These are phyloP conservation scores for Naganishia onofrii DNA, from an alignment of 768 basidiomycete genomes.

Conservation along the genomic window DNA sequence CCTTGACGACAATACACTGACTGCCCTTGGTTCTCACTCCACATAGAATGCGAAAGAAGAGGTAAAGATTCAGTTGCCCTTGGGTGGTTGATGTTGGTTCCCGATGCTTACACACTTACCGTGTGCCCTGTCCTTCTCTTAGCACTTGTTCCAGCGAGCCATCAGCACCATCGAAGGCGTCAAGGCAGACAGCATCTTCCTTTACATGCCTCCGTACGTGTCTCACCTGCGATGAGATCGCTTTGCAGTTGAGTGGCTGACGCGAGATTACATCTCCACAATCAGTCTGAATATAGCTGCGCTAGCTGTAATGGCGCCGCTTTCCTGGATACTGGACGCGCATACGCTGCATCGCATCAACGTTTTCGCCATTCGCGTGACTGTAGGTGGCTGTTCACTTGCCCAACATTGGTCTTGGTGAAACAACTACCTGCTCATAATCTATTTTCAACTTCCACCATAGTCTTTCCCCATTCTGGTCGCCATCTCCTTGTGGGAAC, in stretches of 20 bases:
- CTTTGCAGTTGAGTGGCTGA: neutral
- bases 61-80: conserved; percentile 47
- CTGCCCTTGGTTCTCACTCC: neutral
- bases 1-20: neutral
- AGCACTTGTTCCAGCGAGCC: conserved; percentile 84
- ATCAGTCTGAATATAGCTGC: conserved; percentile 56
- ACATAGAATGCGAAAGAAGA: conserved; percentile 63
- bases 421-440: neutral
- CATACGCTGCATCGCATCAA: conserved; percentile 77
- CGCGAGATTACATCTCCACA: conserved; percentile 54
- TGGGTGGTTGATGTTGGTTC: no score
- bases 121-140: conserved; percentile 3
- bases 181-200: conserved; percentile 84
- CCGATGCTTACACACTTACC: no score
- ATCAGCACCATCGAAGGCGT: conserved; percentile 86
- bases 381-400: conserved; percentile 43
- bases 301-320: conserved; percentile 73
- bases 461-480: conserved; percentile 19
- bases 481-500: conserved; percentile 8
- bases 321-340: conserved; percentile 71
- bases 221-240: neutral
- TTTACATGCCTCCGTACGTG: conserved; percentile 72
- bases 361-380: conserved; percentile 78
- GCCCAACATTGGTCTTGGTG: neutral
- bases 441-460: neutral